Evolutionary conservation across 2,329 filamentous ascomycete genomes (phyloP).

Genomic region (Microthyrium microscopicum): DNA sequence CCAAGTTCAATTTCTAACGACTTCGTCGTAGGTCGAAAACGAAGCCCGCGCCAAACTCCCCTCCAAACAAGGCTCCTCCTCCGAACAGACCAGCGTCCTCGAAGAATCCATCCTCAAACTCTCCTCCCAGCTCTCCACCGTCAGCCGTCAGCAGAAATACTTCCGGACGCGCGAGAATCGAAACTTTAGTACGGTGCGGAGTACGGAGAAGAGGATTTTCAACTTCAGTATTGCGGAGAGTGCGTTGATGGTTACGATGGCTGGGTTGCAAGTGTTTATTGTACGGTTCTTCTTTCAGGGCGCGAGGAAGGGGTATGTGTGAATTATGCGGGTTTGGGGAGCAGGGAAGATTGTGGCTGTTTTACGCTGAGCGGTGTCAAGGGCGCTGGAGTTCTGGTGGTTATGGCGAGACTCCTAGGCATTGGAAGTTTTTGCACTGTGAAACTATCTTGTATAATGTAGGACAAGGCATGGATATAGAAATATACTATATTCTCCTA

Average conservation of each 20-base stretch:
- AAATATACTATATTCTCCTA: too few species aligned
- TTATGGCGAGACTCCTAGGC: too few species aligned
- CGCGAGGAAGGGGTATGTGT: conserved; percentile 41
- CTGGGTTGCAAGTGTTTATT: conserved; percentile 87
- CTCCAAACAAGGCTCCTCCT: conserved; percentile 70
- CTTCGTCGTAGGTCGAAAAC: conserved; percentile 58
- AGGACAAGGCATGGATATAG: too few species aligned
- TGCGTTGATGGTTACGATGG: conserved; percentile 85
- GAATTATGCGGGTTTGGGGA: too few species aligned
- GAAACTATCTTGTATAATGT: too few species aligned
- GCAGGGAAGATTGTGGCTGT: too few species aligned
- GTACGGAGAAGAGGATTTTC: conserved; percentile 88
- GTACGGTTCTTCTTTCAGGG: conserved; percentile 98
- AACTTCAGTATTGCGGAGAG: conserved; percentile 95
- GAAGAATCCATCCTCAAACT: conserved; percentile 95
- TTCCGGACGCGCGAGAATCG: conserved; percentile 97
- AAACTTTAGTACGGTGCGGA: conserved; percentile 95
- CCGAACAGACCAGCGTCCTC: conserved; percentile 74
- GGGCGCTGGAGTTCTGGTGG: too few species aligned
- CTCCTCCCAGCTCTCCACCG: conserved; percentile 80
- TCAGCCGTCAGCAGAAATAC: conserved; percentile 96
- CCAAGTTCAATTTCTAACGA: conserved; percentile 1
- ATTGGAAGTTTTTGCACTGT: too few species aligned
- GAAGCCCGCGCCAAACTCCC: conserved; percentile 64
- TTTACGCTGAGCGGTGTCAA: too few species aligned